These are phyloP conservation scores for Blastocladiella emersonii DNA, from an alignment of 371 early-diverging fungal species.

Conservation along the genomic window DNA sequence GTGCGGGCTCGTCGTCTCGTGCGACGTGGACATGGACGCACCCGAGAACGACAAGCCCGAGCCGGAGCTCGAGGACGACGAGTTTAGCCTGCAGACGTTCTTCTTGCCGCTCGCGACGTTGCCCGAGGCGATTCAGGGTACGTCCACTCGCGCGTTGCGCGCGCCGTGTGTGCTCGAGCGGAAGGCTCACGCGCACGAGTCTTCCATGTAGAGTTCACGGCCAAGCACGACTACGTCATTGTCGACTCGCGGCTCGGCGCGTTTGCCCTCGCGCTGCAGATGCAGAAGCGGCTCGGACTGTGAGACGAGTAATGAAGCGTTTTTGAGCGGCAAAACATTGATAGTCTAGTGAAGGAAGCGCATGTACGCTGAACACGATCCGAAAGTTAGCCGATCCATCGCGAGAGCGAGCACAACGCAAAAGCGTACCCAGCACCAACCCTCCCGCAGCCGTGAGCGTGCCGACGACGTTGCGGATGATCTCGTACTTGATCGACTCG, in stretches of 20 bases:
- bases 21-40: slow-evolving; percentile 21
- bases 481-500: slow-evolving; percentile 65
- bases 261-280: background rate
- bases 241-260: background rate
- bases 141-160: background rate
- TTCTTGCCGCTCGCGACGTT: slow-evolving; percentile 25
- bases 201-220: background rate
- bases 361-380: background rate
- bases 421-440: slow-evolving; percentile 43
- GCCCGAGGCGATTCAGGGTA: slow-evolving; percentile 22
- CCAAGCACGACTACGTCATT: background rate
- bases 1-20: slow-evolving; percentile 27
- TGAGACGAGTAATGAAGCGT: too few relatives aligned
- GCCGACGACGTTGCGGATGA: slow-evolving; percentile 18
- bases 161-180: background rate
- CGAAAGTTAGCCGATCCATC: background rate
- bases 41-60: slow-evolving; percentile 10
- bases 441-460: slow-evolving; percentile 73
- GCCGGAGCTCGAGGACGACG: slow-evolving; percentile 30
- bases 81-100: slow-evolving; percentile 37
- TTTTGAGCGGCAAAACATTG: background rate
- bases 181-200: background rate
- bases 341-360: background rate
- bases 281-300: background rate
- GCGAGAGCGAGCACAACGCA: background rate